phyloP scores from a whole-genome alignment of 306 rosid species.

The Inga oerstediana region DNA sequence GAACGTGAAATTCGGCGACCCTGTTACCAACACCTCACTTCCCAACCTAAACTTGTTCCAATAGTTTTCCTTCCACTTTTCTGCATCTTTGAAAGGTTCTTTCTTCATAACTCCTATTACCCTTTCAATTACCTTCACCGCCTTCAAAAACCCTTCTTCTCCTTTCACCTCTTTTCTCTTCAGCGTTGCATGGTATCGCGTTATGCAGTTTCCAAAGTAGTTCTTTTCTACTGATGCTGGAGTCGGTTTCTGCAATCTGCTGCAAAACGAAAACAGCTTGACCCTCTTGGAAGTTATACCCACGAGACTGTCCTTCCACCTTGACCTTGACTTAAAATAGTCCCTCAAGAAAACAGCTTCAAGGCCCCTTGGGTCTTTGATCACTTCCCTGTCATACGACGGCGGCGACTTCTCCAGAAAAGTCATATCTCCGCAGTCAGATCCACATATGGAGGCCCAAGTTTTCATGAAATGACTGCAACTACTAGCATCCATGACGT shows the following conservation, averaged over 20 bases:
- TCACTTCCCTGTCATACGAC: slow-evolving; percentile 29
- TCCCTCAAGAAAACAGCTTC: slow-evolving; percentile 40
- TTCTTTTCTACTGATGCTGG: slow-evolving; percentile 26
- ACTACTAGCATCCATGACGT: slow-evolving; percentile 36
- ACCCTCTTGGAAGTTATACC: background rate
- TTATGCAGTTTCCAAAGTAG: slow-evolving; percentile 48
- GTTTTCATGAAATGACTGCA: slow-evolving; percentile 45
- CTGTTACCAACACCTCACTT: background rate
- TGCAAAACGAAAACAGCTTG: background rate
- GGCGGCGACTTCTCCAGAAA: slow-evolving; percentile 20
- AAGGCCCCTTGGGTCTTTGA: slow-evolving; percentile 30
- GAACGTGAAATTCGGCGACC: slow-evolving; percentile 41
- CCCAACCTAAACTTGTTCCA: background rate
- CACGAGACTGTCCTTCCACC: slow-evolving; percentile 33
- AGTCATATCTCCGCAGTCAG: background rate
- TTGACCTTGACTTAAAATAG: slow-evolving; percentile 29
- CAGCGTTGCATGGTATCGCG: slow-evolving; percentile 22
- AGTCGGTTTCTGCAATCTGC: slow-evolving; percentile 47
- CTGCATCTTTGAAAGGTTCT: slow-evolving; percentile 1
- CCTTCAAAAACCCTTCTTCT: slow-evolving; percentile 36
- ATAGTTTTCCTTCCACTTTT: background rate
- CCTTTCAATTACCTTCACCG: slow-evolving; percentile 28
- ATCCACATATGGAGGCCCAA: slow-evolving; percentile 37
- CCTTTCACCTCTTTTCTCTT: slow-evolving; percentile 38
- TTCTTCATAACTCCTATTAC: background rate